phyloP scores from a whole-genome alignment of 2,329 filamentous ascomycete genomes.

The Nannizzia gypsea region DNA sequence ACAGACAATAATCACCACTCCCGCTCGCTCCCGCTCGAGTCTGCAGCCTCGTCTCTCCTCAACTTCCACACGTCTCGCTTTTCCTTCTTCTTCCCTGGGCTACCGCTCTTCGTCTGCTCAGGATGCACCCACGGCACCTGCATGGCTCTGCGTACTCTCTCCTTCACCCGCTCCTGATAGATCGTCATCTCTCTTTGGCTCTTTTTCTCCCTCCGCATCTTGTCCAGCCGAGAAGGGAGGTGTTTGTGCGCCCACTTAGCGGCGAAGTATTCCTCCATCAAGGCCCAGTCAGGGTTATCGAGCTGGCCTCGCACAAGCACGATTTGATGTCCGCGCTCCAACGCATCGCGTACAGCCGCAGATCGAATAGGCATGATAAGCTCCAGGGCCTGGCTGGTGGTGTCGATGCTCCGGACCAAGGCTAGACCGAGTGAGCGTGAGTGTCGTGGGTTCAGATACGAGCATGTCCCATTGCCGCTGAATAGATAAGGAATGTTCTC shows the following conservation, averaged over 20 bases:
- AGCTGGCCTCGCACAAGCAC: constrained; percentile 39
- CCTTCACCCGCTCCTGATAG: constrained; percentile 19
- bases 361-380: constrained; percentile 39
- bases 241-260: constrained; percentile 28
- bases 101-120: constrained; percentile 22
- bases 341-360: constrained; percentile 20
- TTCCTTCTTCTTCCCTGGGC: constrained; percentile 25
- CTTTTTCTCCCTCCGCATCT: constrained; percentile 6
- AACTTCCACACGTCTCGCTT: constrained; percentile 26
- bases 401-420: constrained; percentile 33
- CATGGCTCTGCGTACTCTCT: constrained; percentile 27
- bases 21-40: constrained; percentile 25
- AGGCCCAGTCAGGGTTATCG: constrained; percentile 36
- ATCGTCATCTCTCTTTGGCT: constrained; percentile 7
- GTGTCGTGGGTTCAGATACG: constrained; percentile 36
- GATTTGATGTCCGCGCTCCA: constrained; percentile 28
- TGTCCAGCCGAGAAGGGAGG: constrained; percentile 19
- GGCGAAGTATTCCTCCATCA: constrained; percentile 33
- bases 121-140: constrained; percentile 32
- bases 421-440: constrained; percentile 42
- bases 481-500: constrained; percentile 43
- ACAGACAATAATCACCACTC: neutral
- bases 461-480: constrained; percentile 30
- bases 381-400: constrained; percentile 30
- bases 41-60: constrained; percentile 26